These are phyloP conservation scores for Nyctanthes arbortristis DNA, from an alignment of 257 asterid species.

Conservation along the genomic window DNA sequence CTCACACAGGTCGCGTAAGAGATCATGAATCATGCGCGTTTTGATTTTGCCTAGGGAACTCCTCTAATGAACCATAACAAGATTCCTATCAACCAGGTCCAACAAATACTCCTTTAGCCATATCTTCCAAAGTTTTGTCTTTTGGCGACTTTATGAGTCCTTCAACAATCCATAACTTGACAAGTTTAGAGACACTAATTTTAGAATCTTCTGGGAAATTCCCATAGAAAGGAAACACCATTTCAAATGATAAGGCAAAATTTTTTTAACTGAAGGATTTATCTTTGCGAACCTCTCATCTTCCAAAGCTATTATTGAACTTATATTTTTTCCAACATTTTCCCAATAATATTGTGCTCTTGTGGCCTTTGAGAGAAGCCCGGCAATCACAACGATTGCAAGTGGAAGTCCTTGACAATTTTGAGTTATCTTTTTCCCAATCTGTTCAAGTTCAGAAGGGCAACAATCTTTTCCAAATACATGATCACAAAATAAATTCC, in stretches of 20 bases:
- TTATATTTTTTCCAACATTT: not conserved
- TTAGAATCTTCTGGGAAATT: constrained; percentile 8
- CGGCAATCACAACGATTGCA: constrained; percentile 15
- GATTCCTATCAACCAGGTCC: constrained; percentile 12
- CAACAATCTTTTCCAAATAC: not conserved
- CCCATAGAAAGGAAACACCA: constrained; percentile 28
- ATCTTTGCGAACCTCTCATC: not conserved
- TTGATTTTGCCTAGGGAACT: constrained; percentile 1
- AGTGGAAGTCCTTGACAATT: constrained; percentile 37
- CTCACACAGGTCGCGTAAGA: constrained; percentile 15
- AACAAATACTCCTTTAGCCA: constrained; percentile 5
- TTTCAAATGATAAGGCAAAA: constrained; percentile 26
- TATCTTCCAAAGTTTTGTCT: not conserved
- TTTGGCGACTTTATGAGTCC: constrained; percentile 10
- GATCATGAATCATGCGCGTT: constrained; percentile 23
- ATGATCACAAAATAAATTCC: constrained; percentile 17
- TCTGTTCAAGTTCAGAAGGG: not conserved
- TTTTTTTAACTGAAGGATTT: constrained; percentile 18
- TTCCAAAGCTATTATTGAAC: not conserved
- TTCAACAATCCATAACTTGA: constrained; percentile 29
- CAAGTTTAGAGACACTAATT: constrained; percentile 15
- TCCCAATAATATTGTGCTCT: constrained; percentile 3
- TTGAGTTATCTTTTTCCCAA: constrained; percentile 19
- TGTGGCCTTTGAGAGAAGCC: not conserved
- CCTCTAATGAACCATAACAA: constrained; percentile 12